phyloP scores from a whole-genome alignment of 2,329 filamentous ascomycete genomes.

The Corynespora cassiicola region DNA sequence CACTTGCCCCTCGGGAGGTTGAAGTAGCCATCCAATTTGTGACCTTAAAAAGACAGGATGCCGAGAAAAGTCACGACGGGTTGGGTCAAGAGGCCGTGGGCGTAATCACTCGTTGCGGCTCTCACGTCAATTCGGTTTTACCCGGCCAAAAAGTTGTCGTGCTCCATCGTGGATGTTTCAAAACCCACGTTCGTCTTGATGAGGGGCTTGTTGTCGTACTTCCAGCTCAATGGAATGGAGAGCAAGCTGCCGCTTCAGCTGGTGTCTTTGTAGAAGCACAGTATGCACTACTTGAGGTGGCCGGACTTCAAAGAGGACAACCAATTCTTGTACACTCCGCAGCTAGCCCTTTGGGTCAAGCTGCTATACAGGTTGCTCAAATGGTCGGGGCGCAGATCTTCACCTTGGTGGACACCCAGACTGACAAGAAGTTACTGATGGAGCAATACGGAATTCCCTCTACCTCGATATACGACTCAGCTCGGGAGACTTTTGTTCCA shows the following conservation, averaged over 20 bases:
- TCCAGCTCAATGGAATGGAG: constrained; percentile 27
- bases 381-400: constrained; percentile 18
- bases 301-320: constrained; percentile 31
- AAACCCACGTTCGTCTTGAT: constrained; percentile 1
- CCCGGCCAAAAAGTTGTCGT: constrained; percentile 1
- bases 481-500: not conserved
- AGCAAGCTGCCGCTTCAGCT: constrained; percentile 26
- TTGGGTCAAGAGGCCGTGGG: constrained; percentile 4
- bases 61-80: not conserved
- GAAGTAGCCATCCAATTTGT: too few relatives aligned
- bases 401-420: constrained; percentile 19
- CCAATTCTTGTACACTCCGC: constrained; percentile 31
- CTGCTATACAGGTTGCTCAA: constrained; percentile 21
- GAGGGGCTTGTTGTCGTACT: constrained; percentile 6
- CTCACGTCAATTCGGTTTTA: not conserved
- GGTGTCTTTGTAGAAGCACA: constrained; percentile 26
- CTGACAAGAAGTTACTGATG: constrained; percentile 18
- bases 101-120: constrained; percentile 2
- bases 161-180: not conserved
- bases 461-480: not conserved
- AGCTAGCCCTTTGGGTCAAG: constrained; percentile 24
- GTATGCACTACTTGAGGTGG: constrained; percentile 25
- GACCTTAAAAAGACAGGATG: too few relatives aligned
- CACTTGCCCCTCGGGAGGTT: too few relatives aligned
- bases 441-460: constrained; percentile 15